A percentile compares a stretch with the other conserved stretches of the same genome.
Evolutionary conservation across 768 basidiomycete genomes (phyloP).

Genomic region (Cystofilobasidium capitatum): DNA sequence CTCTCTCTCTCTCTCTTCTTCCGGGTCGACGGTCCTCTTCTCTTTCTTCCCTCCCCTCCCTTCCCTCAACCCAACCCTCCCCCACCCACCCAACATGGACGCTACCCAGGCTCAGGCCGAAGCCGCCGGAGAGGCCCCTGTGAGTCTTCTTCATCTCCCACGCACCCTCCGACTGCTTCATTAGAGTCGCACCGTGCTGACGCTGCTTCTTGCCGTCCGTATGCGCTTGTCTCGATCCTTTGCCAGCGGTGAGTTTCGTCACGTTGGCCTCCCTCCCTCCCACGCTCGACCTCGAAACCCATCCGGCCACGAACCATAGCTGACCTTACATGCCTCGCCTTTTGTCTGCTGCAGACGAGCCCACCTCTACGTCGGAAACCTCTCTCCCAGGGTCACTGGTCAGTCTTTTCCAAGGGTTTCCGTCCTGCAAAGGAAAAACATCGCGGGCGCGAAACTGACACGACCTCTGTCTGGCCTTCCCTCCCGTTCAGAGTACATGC

Average conservation of each 20-base stretch:
- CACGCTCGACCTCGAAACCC: too few relatives aligned
- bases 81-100: background rate
- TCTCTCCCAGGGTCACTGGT: conserved; percentile 89
- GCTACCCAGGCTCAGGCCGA: conserved; percentile 13
- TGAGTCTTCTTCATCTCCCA: background rate
- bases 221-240: background rate
- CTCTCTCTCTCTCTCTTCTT: conserved; percentile 11
- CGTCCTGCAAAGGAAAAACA: too few relatives aligned
- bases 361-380: conserved; percentile 97
- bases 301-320: too few relatives aligned
- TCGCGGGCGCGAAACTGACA: too few relatives aligned
- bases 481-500: conserved; percentile 27
- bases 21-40: background rate
- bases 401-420: conserved; percentile 6
- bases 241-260: conserved; percentile 10
- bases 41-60: conserved; percentile 2
- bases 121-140: conserved; percentile 20
- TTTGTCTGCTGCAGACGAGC: conserved; percentile 52
- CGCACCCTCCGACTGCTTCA: background rate
- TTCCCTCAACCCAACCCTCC: background rate
- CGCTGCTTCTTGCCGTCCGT: background rate
- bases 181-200: background rate
- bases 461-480: background rate
- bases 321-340: conserved; percentile 28
- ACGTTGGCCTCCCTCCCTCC: background rate